These are phyloP conservation scores for Phytophthora capsici DNA, from an alignment of 352 stramenopile genomes.

Conservation along the genomic window DNA sequence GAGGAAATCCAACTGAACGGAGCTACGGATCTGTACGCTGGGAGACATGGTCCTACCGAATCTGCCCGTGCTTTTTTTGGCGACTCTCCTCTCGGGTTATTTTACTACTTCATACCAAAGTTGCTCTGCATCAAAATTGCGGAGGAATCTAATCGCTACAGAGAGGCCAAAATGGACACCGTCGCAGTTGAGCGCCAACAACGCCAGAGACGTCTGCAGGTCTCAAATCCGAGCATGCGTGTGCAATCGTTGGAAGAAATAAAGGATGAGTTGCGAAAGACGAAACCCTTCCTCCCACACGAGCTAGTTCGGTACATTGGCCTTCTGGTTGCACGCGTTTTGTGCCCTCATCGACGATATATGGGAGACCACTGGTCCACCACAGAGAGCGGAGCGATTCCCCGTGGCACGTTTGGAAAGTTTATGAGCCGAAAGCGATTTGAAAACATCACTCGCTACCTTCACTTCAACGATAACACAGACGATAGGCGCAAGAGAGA, in stretches of 20 bases:
- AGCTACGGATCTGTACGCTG: neutral
- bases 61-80: neutral
- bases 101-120: neutral
- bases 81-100: neutral
- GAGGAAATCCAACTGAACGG: neutral
- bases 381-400: neutral
- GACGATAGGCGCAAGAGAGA: neutral
- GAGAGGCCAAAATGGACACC: neutral
- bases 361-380: neutral
- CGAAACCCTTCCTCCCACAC: neutral
- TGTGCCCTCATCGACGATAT: neutral
- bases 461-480: neutral
- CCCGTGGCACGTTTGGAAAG: neutral
- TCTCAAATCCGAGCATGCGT: no score
- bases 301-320: neutral
- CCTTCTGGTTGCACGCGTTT: neutral
- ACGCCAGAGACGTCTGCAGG: neutral
- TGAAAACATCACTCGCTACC: neutral
- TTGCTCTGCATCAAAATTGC: neutral
- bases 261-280: neutral
- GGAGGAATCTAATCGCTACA: neutral
- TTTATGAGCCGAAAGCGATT: neutral
- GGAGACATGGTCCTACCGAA: neutral
- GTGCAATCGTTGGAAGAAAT: neutral
- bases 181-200: neutral